These are phyloP conservation scores for Phytophthora tentaculata DNA, from an alignment of 352 stramenopile species.

Conservation along the genomic window DNA sequence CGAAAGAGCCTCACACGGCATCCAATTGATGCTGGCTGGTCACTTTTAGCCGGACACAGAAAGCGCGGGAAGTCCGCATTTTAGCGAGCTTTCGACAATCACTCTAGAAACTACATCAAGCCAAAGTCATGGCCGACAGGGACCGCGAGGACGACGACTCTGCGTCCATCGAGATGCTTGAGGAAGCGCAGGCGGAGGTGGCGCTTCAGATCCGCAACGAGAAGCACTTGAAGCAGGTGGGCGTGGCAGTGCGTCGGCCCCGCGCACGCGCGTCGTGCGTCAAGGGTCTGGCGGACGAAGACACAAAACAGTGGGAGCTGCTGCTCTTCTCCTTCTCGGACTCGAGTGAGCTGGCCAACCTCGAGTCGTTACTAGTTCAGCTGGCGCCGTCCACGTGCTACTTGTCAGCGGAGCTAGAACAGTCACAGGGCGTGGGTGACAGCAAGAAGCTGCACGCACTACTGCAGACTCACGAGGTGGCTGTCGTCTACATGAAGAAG, in stretches of 20 bases:
- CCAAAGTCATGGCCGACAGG: conserved; percentile 47
- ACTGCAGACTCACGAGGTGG: conserved; percentile 69
- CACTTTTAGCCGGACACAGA: conserved; percentile 23
- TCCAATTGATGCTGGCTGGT: background rate
- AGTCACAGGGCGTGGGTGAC: conserved; percentile 67
- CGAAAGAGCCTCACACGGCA: conserved; percentile 8
- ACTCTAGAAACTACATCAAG: conserved; percentile 16
- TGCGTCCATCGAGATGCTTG: conserved; percentile 16
- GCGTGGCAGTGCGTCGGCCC: conserved; percentile 74
- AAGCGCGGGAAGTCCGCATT: conserved; percentile 35
- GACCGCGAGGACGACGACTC: conserved; percentile 40
- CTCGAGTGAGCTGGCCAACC: conserved; percentile 82
- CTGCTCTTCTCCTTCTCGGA: conserved; percentile 84
- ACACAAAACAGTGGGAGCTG: conserved; percentile 88
- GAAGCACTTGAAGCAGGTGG: conserved; percentile 86
- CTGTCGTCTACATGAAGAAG: conserved; percentile 74
- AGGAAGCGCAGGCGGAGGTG: conserved; percentile 60
- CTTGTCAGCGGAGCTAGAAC: conserved; percentile 60
- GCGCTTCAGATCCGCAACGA: conserved; percentile 82
- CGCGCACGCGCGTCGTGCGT: conserved; percentile 77
- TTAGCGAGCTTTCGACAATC: conserved; percentile 15
- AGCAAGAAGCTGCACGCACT: conserved; percentile 86
- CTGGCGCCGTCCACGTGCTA: conserved; percentile 79
- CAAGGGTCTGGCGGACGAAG: conserved; percentile 69
- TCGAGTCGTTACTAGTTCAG: conserved; percentile 87